Base-by-base conservation (phyloP, 805 yeast genomes). In the Teunomyces aglyptinius region DNA sequence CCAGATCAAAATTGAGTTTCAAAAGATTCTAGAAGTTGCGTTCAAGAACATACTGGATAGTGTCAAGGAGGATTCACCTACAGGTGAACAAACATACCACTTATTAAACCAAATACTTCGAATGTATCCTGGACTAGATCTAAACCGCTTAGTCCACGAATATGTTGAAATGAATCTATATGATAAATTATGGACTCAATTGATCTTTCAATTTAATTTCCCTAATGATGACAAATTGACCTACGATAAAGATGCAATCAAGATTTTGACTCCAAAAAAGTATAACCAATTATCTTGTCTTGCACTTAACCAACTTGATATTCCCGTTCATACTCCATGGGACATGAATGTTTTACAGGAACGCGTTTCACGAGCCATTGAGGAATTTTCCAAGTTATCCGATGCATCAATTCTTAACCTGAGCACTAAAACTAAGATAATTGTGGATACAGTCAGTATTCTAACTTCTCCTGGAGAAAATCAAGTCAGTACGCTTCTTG, bases 111-210 rank as follows among this genome's bases (percentile, higher is more conserved):
- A 63, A 31, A 60, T 71, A 5, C 53, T 68, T 3, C 44, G 54
- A 3, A 53, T 67, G 10, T 62, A 70, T 35, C 76, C 78, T 0
- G 63, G 58, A 1, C 49, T 75, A 13, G 80, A 83, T 47, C 64
- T 81, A 51, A 78, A 72, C 52, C 72, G 71, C 47, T 69, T 81
- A 38, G 71, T 89, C 1, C 85, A 82, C 55, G 81, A 81, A 45
- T 88, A 88, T 54, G 83, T 88, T 12, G 97, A 91, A 55, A 55
- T 75, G 49, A 82, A 82, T 47, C 61, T 89, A 27, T 85, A 82
- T 55, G 86, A 81, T 51, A 79, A 77, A 49, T 59, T 89, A 5
- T 87, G 96, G 94, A 53, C 67, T 22, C 76, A 68, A 47, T 49
- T 72, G 8, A 52, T 65, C 1, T 63, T 54, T 47, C 77, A 70